A percentile compares a stretch with the other conserved stretches of the same genome.
These are phyloP conservation scores for Penicillium subrubescens DNA, from an alignment of 495 filamentous ascomycete genomes.

Conservation along the genomic window DNA sequence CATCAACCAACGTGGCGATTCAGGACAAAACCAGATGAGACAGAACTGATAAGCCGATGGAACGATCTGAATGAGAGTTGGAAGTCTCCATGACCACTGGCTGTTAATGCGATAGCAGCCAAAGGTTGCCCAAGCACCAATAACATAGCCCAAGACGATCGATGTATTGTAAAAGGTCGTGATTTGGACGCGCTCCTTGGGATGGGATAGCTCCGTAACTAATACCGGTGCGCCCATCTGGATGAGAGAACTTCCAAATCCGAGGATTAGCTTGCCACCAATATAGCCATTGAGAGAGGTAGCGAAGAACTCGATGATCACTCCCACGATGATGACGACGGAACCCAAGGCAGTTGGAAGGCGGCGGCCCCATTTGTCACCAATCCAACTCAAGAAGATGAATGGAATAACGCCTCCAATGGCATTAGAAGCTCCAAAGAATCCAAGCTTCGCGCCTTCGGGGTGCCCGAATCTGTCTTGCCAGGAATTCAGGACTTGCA, in stretches of 20 bases:
- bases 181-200: constrained; percentile 64
- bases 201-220: constrained; percentile 63
- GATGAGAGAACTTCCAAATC: constrained; percentile 61
- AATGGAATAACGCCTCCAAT: constrained; percentile 64
- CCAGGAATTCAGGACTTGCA: constrained; percentile 36
- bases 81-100: constrained; percentile 52
- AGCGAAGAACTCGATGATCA: constrained; percentile 54
- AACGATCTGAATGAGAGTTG: constrained; percentile 54
- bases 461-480: constrained; percentile 45
- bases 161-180: constrained; percentile 66
- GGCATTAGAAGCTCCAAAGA: constrained; percentile 66
- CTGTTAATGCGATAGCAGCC: constrained; percentile 34
- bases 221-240: constrained; percentile 65
- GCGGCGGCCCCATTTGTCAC: constrained; percentile 62
- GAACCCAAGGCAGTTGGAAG: constrained; percentile 60
- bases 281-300: constrained; percentile 46
- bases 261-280: constrained; percentile 49
- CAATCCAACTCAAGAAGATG: constrained; percentile 59
- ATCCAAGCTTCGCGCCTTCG: constrained; percentile 53
- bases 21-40: constrained; percentile 47
- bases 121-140: constrained; percentile 34
- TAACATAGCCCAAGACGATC: constrained; percentile 62
- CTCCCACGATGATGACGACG: constrained; percentile 60
- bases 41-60: constrained; percentile 45
- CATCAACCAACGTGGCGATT: constrained; percentile 49